A percentile compares a stretch with the other conserved stretches of the same genome.
Evolutionary conservation across 495 filamentous ascomycete genomes (phyloP).

Genomic region (Aspergillus hancockii): DNA sequence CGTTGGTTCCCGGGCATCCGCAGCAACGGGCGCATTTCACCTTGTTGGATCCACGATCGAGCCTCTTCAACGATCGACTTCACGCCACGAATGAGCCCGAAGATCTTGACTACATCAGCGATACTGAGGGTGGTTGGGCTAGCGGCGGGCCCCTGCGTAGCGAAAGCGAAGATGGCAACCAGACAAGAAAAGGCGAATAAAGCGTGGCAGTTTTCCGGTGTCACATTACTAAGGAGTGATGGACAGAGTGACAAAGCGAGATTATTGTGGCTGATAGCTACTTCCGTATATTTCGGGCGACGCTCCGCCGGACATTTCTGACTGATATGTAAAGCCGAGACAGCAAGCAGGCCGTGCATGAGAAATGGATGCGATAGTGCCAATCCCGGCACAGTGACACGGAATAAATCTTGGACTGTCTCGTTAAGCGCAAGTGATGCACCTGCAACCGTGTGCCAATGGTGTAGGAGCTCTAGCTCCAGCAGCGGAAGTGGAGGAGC

Average conservation of each 20-base stretch:
- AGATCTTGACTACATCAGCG: constrained; percentile 10
- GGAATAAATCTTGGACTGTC: constrained; percentile 4
- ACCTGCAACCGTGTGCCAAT: constrained; percentile 12
- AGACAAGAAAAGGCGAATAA: constrained; percentile 17
- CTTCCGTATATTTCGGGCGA: constrained; percentile 5
- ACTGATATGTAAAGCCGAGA: constrained; percentile 12
- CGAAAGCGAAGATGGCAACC: constrained; percentile 13
- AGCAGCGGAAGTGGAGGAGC: constrained; percentile 7
- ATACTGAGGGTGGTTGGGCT: constrained; percentile 4
- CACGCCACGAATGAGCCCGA: constrained; percentile 14
- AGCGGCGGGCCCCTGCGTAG: constrained; percentile 1
- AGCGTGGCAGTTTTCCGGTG: constrained; percentile 15
- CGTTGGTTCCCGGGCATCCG: neutral
- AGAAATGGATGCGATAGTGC: constrained; percentile 12
- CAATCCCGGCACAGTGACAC: constrained; percentile 8
- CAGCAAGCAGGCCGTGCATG: constrained; percentile 15
- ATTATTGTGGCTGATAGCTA: constrained; percentile 15
- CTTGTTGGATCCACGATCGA: constrained; percentile 17
- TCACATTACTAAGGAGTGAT: constrained; percentile 10
- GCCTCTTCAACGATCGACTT: constrained; percentile 17
- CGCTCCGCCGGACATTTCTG: constrained; percentile 1
- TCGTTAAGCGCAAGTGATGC: constrained; percentile 4
- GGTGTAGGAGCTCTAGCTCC: constrained; percentile 18
- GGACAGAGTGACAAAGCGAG: constrained; percentile 9
- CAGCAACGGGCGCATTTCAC: constrained; percentile 13